Conservation (phyloP, 225 moss, liverwort and hornwort genomes). For the Marchantia polymorpha region DNA sequence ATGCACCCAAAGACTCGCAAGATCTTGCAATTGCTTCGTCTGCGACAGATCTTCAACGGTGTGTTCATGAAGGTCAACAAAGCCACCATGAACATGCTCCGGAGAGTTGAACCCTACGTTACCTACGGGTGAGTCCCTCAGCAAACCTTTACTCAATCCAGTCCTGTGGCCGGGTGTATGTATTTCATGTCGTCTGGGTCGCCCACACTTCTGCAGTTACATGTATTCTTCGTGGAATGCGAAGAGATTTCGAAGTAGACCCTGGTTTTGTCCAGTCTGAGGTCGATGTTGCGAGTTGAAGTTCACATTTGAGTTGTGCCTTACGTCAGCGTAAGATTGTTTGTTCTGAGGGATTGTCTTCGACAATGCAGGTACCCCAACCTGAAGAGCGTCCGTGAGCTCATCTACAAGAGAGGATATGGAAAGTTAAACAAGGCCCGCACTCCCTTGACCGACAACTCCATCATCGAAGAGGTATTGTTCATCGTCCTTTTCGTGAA, state of each 20-base stretch:
- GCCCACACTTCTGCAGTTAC: too few relatives aligned
- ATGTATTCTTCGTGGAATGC: neutral
- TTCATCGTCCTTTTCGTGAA: too few relatives aligned
- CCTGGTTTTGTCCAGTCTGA: neutral
- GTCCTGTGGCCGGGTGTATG: neutral
- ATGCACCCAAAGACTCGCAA: constrained; percentile 83
- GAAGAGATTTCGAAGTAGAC: too few relatives aligned
- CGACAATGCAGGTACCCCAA: constrained; percentile 50
- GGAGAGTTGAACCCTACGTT: constrained; percentile 86
- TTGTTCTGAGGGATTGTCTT: neutral
- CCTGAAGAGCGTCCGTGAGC: constrained; percentile 64
- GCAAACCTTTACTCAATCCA: neutral
- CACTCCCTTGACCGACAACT: constrained; percentile 59
- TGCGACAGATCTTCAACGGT: constrained; percentile 82
- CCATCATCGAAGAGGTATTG: constrained; percentile 49
- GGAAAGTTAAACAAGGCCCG: constrained; percentile 52
- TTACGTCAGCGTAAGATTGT: too few relatives aligned
- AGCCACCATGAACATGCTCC: constrained; percentile 84
- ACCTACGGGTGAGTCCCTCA: constrained; percentile 57
- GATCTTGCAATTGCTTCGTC: constrained; percentile 71
- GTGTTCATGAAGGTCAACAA: constrained; percentile 97
- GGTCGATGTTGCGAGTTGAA: neutral
- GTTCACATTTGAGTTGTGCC: neutral
- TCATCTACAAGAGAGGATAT: constrained; percentile 70
- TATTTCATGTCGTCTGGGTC: neutral